Evolutionary conservation across 2,329 filamentous ascomycete species (phyloP), one percentile per base, ranked within the genome.

Genomic region (Colletotrichum zoysiae): DNA sequence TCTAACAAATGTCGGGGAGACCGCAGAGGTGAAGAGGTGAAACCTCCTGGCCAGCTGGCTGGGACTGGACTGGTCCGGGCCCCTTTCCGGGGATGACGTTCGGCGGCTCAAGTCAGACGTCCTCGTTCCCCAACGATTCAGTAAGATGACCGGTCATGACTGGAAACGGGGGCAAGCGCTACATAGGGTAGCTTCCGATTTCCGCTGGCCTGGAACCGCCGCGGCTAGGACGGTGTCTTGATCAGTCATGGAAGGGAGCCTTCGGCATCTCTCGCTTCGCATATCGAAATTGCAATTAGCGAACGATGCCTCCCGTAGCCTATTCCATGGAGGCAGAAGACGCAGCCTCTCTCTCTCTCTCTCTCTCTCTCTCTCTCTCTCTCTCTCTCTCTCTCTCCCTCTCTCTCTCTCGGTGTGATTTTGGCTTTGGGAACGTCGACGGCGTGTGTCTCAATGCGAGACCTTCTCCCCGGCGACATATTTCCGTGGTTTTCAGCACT

Each of bases 231-330:
- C 50, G 23, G 33, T 67, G 64, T 71, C 68, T 70, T 18, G 55
- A 55, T 35, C 55, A 56, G 55, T 60, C 67, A 70, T 40, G 62
- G 55, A 51, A 71, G 68, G 64, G 68, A 71, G 68, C 48, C 44
- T 11, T 23, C 63, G 16, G 57, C 55, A 67, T 67, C 57, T 18
- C 67, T 11, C 51, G 30, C 50, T 44, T 51, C 18, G 12, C 30
- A 40, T 56, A n/a, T 71, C 42, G 51, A 71, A 59, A 67, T 71
- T 69, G 50, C 51, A 48, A 35, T 58, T 57, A 35, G 26, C 57
- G 16, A 58, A 35, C 5, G 26, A 66, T 57, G 42, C 44, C 9
- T 55, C n/a, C 33, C 51, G 48, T 23, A 11, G 14, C 26, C 14
- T 35, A n/a, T 23, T n/a, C 8, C 9, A 30, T 44, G 38, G 46